These are phyloP conservation scores for Lathyrus tuberosus DNA, from an alignment of 306 rosid genomes.

Conservation along the genomic window DNA sequence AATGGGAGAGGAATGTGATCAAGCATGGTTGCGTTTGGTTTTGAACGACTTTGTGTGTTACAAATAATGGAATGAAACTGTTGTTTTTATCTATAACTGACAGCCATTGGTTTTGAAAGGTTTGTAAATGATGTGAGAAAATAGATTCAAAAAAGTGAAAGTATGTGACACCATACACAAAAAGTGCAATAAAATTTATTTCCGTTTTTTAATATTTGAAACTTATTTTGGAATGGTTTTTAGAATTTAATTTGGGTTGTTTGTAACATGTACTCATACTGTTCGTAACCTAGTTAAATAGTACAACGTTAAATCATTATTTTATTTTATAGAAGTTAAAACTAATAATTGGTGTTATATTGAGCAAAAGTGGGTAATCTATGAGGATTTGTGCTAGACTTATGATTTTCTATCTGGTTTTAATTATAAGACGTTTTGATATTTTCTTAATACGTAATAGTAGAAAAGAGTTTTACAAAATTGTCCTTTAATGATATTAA, in stretches of 20 bases:
- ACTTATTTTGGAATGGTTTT: background rate
- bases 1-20: conserved; percentile 4
- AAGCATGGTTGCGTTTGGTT: conserved; percentile 42
- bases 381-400: no score
- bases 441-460: no score
- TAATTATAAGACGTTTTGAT: no score
- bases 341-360: no score
- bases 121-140: background rate
- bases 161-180: background rate
- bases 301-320: background rate
- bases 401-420: no score
- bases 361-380: no score
- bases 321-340: background rate
- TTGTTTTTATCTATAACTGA: conserved; percentile 30
- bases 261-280: background rate
- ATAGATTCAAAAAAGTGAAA: conserved; percentile 17
- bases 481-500: no score
- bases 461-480: no score
- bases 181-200: conserved; percentile 2
- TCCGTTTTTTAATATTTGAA: background rate
- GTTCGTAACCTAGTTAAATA: background rate
- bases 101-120: no score
- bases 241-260: background rate
- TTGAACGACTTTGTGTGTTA: conserved; percentile 28
- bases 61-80: conserved; percentile 35